Percentiles rank a stretch among this genome's conserved stretches.
These are phyloP conservation scores for Trichothecium roseum DNA, from an alignment of 2,329 filamentous ascomycete species.

Conservation along the genomic window DNA sequence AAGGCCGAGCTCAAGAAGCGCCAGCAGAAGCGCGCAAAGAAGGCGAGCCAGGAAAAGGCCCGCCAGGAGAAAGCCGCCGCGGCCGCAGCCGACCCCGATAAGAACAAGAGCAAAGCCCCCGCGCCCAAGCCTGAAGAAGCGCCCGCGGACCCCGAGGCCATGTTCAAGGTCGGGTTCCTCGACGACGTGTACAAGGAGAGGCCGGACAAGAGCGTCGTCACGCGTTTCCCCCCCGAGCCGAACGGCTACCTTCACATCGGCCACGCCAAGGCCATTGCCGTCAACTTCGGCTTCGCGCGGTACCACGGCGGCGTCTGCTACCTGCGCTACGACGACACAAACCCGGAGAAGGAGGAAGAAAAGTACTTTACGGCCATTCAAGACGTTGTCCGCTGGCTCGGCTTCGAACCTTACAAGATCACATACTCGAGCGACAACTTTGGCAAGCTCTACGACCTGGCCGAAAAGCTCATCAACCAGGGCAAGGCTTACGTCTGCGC, in stretches of 20 bases:
- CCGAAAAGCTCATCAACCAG: constrained; percentile 66
- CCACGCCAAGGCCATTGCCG: constrained; percentile 87
- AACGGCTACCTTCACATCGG: constrained; percentile 92
- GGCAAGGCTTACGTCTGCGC: constrained; percentile 73
- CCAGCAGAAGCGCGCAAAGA: constrained; percentile 45
- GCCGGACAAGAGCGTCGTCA: constrained; percentile 50
- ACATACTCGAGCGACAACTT: constrained; percentile 87
- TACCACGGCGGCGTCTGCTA: constrained; percentile 55
- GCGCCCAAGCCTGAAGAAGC: constrained; percentile 38
- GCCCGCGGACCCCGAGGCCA: constrained; percentile 46
- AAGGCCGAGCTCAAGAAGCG: constrained; percentile 53
- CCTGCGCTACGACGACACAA: constrained; percentile 79
- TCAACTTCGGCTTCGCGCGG: constrained; percentile 92
- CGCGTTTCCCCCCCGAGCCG: constrained; percentile 74
- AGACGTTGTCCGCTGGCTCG: constrained; percentile 80
- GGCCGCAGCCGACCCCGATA: constrained; percentile 2
- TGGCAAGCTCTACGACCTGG: constrained; percentile 69
- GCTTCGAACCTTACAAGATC: constrained; percentile 36
- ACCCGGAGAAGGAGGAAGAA: constrained; percentile 88
- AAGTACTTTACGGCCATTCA: constrained; percentile 79
- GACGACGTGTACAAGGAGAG: constrained; percentile 60
- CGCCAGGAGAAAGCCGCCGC: constrained; percentile 76
- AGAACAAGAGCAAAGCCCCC: constrained; percentile 9
- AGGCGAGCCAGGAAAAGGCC: constrained; percentile 53
- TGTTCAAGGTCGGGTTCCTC: constrained; percentile 75